phyloP scores from a whole-genome alignment of 768 basidiomycete genomes.

The Boletus reticuloceps region DNA sequence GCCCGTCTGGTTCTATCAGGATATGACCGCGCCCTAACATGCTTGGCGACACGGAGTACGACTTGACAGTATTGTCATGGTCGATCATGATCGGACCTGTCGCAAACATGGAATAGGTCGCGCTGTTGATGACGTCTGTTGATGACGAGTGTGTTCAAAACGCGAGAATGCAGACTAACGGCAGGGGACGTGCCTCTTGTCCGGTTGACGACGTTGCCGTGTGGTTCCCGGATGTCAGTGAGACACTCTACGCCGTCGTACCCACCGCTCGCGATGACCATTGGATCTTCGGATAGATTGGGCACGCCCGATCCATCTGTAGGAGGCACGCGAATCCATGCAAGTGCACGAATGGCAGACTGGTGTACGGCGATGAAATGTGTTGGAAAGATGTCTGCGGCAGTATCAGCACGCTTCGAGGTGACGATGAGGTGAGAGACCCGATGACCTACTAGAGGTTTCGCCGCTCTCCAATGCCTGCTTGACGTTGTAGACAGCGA shows the following conservation, averaged over 20 bases:
- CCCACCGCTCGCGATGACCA: constrained; percentile 71
- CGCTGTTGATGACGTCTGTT: constrained; percentile 67
- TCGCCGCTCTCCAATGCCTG: constrained; percentile 36
- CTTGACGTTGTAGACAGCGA: constrained; percentile 57
- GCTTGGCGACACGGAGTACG: constrained; percentile 65
- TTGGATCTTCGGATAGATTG: constrained; percentile 56
- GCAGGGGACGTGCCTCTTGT: constrained; percentile 56
- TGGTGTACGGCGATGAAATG: constrained; percentile 76
- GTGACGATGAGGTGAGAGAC: not conserved
- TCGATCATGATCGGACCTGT: constrained; percentile 78
- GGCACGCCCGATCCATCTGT: constrained; percentile 45
- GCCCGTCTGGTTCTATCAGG: constrained; percentile 71
- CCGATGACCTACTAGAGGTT: constrained; percentile 28
- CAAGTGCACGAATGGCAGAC: constrained; percentile 71
- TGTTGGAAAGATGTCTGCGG: constrained; percentile 52
- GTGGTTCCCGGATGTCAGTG: constrained; percentile 73
- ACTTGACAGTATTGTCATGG: constrained; percentile 78
- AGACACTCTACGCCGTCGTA: constrained; percentile 78
- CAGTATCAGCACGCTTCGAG: not conserved
- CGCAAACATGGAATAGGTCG: constrained; percentile 64
- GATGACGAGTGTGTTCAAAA: not conserved
- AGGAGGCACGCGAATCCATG: constrained; percentile 73
- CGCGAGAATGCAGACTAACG: not conserved
- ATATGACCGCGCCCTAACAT: constrained; percentile 74
- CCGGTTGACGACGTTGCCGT: constrained; percentile 67